Conservation (phyloP, 179 eudicot genomes). For the Beta corolliflora region DNA sequence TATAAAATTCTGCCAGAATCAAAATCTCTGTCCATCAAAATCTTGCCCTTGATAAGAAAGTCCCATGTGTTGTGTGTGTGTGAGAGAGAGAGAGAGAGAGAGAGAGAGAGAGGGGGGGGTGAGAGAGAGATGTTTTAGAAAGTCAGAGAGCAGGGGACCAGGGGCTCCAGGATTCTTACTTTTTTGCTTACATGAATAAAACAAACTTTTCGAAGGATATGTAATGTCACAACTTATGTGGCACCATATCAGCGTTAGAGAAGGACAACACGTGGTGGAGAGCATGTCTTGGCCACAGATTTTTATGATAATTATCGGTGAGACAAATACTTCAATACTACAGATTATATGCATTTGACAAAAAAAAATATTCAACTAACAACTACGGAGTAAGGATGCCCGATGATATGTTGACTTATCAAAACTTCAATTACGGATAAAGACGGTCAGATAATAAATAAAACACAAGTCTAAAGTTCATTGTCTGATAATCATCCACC, state of each 20-base stretch:
- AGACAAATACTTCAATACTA: not conserved
- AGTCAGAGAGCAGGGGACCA: too few relatives aligned
- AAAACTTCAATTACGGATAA: not conserved
- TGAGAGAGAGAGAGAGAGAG: not conserved
- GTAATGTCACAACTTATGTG: too few relatives aligned
- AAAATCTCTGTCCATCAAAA: not conserved
- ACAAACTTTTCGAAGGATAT: too few relatives aligned
- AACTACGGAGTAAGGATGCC: not conserved
- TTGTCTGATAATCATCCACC: not conserved
- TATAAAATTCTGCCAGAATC: not conserved
- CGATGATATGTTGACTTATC: not conserved
- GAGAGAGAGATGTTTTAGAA: too few relatives aligned
- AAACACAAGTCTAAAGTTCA: not conserved
- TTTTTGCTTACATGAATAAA: too few relatives aligned
- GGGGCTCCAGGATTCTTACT: too few relatives aligned
- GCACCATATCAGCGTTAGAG: too few relatives aligned
- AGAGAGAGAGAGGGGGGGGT: too few relatives aligned
- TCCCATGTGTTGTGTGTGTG: not conserved
- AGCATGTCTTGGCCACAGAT: too few relatives aligned
- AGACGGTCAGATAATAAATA: not conserved
- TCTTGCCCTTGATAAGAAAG: not conserved
- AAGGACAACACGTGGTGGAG: too few relatives aligned
- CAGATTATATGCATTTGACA: not conserved
- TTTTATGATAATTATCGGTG: not conserved
- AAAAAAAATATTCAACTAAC: not conserved